A percentile compares a stretch with the other conserved stretches of the same genome.
Evolutionary conservation across 768 basidiomycete genomes (phyloP).

Genomic region (Sporobolomyces phaffii): DNA sequence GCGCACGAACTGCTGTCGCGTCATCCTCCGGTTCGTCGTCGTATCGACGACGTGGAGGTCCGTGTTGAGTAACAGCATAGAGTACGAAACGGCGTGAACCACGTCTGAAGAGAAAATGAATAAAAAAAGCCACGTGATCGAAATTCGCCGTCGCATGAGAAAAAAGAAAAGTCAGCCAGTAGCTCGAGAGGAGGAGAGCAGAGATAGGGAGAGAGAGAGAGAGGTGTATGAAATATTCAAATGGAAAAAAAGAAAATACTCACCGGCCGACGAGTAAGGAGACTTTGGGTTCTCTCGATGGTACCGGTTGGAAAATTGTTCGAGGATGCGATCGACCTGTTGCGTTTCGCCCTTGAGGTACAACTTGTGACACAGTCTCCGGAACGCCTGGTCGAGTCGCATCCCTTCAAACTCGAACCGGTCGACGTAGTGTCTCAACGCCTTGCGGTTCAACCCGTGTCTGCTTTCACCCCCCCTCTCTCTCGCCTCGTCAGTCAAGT

Average conservation of each 20-base stretch:
- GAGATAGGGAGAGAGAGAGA: constrained; percentile 25
- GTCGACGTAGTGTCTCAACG: constrained; percentile 73
- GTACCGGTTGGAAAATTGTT: constrained; percentile 81
- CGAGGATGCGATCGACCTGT: constrained; percentile 92
- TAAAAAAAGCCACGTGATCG: background rate
- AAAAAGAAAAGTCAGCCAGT: constrained; percentile 14
- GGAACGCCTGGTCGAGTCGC: constrained; percentile 80
- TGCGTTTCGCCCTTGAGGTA: constrained; percentile 94
- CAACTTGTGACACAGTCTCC: constrained; percentile 87
- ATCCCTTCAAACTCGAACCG: constrained; percentile 79
- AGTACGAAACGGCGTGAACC: constrained; percentile 91
- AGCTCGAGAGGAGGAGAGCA: background rate
- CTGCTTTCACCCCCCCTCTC: background rate
- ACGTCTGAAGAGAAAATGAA: constrained; percentile 55
- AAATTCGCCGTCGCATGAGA: background rate
- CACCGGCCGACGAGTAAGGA: constrained; percentile 78
- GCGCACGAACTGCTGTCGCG: constrained; percentile 78
- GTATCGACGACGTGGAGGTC: constrained; percentile 95
- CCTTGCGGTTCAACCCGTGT: constrained; percentile 36
- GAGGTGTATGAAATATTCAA: no score
- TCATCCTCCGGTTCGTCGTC: constrained; percentile 80
- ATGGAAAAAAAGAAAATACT: constrained; percentile 41
- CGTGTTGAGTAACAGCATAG: constrained; percentile 87
- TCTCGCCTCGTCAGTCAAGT: background rate
- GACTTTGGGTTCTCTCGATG: constrained; percentile 81